phyloP scores from a whole-genome alignment of 768 basidiomycete species.

The Gloeophyllum trabeum region DNA sequence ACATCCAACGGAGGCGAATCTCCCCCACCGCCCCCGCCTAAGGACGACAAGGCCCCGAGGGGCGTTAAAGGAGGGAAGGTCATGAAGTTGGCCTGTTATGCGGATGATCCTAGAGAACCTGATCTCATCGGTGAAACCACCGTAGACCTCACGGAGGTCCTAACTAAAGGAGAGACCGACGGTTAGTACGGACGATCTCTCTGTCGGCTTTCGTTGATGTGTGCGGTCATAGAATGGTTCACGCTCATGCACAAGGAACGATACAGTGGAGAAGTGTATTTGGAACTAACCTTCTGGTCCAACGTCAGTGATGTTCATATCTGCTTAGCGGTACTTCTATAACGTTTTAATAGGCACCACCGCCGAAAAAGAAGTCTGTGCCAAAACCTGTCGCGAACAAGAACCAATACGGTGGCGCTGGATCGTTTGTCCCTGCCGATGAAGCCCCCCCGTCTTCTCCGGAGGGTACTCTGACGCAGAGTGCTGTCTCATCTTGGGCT shows the following conservation, averaged over 20 bases:
- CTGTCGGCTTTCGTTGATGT: slow-evolving; percentile 4
- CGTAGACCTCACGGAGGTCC: slow-evolving; percentile 80
- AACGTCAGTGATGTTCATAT: slow-evolving; percentile 42
- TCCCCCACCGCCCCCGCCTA: slow-evolving; percentile 56
- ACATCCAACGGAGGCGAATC: slow-evolving; percentile 24
- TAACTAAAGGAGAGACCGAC: slow-evolving; percentile 95
- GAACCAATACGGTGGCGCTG: slow-evolving; percentile 70
- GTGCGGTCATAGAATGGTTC: slow-evolving; percentile 73
- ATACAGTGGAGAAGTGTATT: slow-evolving; percentile 90
- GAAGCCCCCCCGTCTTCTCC: slow-evolving; percentile 14
- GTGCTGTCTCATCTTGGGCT: slow-evolving; percentile 11
- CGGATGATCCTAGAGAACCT: slow-evolving; percentile 91
- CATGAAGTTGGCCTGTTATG: slow-evolving; percentile 82
- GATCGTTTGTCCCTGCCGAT: slow-evolving; percentile 54
- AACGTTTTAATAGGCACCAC: slow-evolving; percentile 43
- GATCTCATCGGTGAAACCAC: slow-evolving; percentile 88
- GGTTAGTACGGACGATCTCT: slow-evolving; percentile 39
- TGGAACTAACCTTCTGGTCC: slow-evolving; percentile 96
- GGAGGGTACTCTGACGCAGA: slow-evolving; percentile 12
- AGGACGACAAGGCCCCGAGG: slow-evolving; percentile 27
- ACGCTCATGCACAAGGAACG: slow-evolving; percentile 82
- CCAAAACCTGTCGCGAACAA: slow-evolving; percentile 37
- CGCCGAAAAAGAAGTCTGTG: slow-evolving; percentile 57
- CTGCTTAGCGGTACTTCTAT: neutral
- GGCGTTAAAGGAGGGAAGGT: slow-evolving; percentile 60